Percentiles rank a stretch among this genome's conserved stretches.
Conservation (phyloP, 306 rosid species). For the Cicer cuneatum region DNA sequence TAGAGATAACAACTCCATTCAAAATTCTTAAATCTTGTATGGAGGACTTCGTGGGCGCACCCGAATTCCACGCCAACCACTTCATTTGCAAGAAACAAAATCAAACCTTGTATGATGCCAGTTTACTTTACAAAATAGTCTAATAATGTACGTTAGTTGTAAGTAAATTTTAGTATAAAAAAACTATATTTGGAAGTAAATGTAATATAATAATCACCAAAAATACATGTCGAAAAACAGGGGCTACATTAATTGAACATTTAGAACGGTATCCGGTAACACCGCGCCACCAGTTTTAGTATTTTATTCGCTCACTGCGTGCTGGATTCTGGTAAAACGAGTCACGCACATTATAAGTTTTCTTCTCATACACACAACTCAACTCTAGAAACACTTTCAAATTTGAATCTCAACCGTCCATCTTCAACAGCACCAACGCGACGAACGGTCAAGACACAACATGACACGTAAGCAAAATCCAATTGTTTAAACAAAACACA, state of each 20-base stretch:
- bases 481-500: constrained; percentile 9
- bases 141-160: too few relatives aligned
- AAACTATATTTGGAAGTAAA: neutral
- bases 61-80: too few relatives aligned
- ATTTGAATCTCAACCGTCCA: constrained; percentile 31
- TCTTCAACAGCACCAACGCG: neutral
- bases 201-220: neutral
- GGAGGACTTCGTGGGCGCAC: too few relatives aligned
- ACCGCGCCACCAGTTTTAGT: constrained; percentile 28
- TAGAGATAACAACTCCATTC: too few relatives aligned
- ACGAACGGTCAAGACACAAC: constrained; percentile 32
- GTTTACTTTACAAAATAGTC: too few relatives aligned
- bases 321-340: constrained; percentile 4
- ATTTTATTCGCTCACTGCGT: constrained; percentile 15
- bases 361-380: neutral
- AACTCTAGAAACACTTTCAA: neutral
- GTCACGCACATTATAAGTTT: constrained; percentile 6
- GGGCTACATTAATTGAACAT: neutral
- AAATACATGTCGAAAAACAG: neutral
- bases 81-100: too few relatives aligned
- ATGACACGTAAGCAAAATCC: constrained; percentile 16
- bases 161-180: too few relatives aligned
- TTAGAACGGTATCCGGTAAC: constrained; percentile 9
- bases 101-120: too few relatives aligned
- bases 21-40: too few relatives aligned